These are phyloP conservation scores for Catharanthus roseus DNA, from an alignment of 257 asterid species.

Conservation along the genomic window DNA sequence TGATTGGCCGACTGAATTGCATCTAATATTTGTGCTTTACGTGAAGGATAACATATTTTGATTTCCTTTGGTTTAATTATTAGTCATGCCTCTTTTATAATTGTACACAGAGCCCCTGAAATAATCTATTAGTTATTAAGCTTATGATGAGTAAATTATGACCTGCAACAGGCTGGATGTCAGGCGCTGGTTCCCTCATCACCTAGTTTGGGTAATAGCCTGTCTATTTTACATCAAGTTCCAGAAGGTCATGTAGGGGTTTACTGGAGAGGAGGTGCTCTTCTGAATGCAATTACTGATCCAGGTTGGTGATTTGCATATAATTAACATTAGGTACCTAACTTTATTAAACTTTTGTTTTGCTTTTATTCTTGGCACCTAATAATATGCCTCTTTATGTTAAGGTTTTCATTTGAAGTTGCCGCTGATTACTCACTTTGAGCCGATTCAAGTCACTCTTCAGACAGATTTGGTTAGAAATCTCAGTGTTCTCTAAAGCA, in stretches of 20 bases:
- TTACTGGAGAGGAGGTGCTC: slow-evolving; percentile 99
- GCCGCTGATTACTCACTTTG: slow-evolving; percentile 87
- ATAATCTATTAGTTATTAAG: neutral
- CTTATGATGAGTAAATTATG: slow-evolving; percentile 3
- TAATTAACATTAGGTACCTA: neutral
- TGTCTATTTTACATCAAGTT: slow-evolving; percentile 84
- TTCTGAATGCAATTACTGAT: slow-evolving; percentile 58
- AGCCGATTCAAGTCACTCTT: slow-evolving; percentile 95
- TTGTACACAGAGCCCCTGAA: neutral
- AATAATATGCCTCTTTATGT: slow-evolving; percentile 4
- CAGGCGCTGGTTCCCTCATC: slow-evolving; percentile 57
- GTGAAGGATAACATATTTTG: neutral
- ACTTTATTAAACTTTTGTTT: neutral
- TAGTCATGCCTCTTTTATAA: neutral
- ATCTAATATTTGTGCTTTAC: neutral
- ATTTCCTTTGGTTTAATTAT: neutral
- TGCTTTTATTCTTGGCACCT: slow-evolving; percentile 15
- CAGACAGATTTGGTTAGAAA: slow-evolving; percentile 89
- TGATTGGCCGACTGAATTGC: neutral
- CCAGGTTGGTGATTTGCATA: slow-evolving; percentile 53
- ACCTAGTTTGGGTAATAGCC: slow-evolving; percentile 38
- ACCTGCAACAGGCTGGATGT: slow-evolving; percentile 22
- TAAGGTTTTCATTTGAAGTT: slow-evolving; percentile 85
- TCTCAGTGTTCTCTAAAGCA: neutral
- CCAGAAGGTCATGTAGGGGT: slow-evolving; percentile 99